These are phyloP conservation scores for Hibiscus tridactylites DNA, from an alignment of 345 rosid species.

Conservation along the genomic window DNA sequence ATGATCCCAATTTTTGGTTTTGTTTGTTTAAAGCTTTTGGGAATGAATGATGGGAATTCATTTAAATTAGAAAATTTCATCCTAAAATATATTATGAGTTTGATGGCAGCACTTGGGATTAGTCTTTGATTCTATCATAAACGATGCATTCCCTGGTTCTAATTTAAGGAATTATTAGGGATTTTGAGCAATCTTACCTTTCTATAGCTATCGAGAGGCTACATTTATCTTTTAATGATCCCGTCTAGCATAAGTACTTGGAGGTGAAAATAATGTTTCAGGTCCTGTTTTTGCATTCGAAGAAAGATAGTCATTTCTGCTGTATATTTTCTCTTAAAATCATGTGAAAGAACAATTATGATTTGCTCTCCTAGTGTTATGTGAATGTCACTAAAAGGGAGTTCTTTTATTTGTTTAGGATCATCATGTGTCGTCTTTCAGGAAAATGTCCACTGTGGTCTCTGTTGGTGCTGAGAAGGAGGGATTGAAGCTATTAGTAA, in stretches of 20 bases:
- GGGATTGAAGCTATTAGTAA: slow-evolving; percentile 66
- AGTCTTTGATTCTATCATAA: background rate
- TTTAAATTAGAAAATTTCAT: background rate
- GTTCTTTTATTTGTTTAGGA: slow-evolving; percentile 31
- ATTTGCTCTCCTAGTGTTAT: background rate
- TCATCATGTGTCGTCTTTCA: slow-evolving; percentile 25
- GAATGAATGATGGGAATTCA: background rate
- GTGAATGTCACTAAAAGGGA: slow-evolving; percentile 3
- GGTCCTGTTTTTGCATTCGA: background rate
- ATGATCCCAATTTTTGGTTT: background rate
- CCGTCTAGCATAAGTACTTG: background rate
- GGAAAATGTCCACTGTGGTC: slow-evolving; percentile 51
- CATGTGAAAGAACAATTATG: background rate
- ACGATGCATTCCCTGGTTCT: background rate
- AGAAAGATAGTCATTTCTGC: background rate
- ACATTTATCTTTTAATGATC: background rate
- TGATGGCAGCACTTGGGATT: background rate
- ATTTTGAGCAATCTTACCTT: background rate
- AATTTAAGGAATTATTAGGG: background rate
- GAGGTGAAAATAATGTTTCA: background rate
- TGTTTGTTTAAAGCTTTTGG: background rate
- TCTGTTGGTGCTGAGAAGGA: slow-evolving; percentile 41
- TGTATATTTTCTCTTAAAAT: background rate
- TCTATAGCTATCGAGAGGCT: background rate
- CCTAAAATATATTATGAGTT: background rate